Percentiles rank a stretch among this genome's conserved stretches.
These are phyloP conservation scores for Jamesozyma piceae DNA, from an alignment of 805 yeast genomes.

Conservation along the genomic window DNA sequence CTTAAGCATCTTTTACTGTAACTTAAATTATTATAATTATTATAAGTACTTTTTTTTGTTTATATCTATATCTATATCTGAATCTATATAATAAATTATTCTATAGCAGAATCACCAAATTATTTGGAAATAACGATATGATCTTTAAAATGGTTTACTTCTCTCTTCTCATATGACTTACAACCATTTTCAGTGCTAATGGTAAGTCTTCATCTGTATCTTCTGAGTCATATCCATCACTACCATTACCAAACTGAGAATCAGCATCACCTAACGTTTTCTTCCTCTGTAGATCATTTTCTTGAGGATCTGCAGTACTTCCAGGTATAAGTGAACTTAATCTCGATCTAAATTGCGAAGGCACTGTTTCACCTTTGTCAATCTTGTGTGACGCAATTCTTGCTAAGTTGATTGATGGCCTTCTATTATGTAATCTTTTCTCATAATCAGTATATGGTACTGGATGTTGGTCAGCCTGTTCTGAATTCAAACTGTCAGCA, in stretches of 20 bases:
- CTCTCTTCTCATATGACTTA: conserved; percentile 18
- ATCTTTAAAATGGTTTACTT: not conserved
- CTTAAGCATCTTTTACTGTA: too few species aligned
- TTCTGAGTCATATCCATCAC: conserved; percentile 13
- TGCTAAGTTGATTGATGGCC: conserved; percentile 14
- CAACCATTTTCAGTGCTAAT: conserved; percentile 31
- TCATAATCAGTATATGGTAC: conserved; percentile 9
- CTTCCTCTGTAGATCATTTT: conserved; percentile 1
- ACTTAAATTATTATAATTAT: too few species aligned
- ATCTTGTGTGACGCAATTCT: conserved; percentile 25
- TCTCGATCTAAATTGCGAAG: conserved; percentile 29
- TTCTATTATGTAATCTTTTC: conserved; percentile 4
- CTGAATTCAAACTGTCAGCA: not conserved
- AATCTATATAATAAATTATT: too few species aligned
- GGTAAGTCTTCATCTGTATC: conserved; percentile 30
- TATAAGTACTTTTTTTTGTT: too few species aligned
- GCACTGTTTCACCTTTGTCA: conserved; percentile 12
- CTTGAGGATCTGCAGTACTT: conserved; percentile 7
- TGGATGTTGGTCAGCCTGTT: conserved; percentile 1
- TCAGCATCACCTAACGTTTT: conserved; percentile 22
- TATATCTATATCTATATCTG: too few species aligned
- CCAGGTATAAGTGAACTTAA: conserved; percentile 32
- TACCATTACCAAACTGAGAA: conserved; percentile 7
- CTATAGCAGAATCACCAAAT: too few species aligned
- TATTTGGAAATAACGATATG: too few species aligned